Evolutionary conservation across 2,329 filamentous ascomycete species (phyloP), one percentile per base, ranked within the genome.

Genomic region (Ascochyta viciae-villosae): DNA sequence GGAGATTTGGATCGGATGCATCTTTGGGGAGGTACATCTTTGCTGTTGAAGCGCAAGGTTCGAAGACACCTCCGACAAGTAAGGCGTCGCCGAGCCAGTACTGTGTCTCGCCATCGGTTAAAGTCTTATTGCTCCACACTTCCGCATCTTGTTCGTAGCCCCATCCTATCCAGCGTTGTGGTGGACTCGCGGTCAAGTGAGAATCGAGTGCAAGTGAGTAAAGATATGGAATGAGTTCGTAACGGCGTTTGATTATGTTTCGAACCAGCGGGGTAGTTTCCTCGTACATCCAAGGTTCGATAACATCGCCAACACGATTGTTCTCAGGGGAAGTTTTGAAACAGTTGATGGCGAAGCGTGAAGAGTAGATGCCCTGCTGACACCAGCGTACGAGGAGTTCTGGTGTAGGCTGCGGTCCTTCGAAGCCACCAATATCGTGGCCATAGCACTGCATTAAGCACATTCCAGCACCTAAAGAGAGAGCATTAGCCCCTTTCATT

Each of bases 201-300:
- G 85, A 87, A 47, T 85, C 79, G 0, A 91, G 78, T 39, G 83
- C 82, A 1, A 87, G 79, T 0, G 86, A 87, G 74, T 91, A 91
- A 7, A 89, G 81, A 69, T 90, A 91, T 0, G 89, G 89, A 8
- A 91, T 83, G 50, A 91, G 78, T 60, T 88, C 87, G 67, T 92
- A 91, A 29, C 89, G 82, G 6, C 89, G 82, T 73, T 87, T 87
- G 71, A 92, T 90, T 1, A 87, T 82, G 48, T 82, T 81, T 15
- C 89, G 83, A 13, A 91, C 78, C 1, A 88, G 74, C 0, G 83
- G 83, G 0, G 87, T 86, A 26, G 87, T 86, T 33, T 87, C 83
- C 0, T 87, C 86, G 66, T 91, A 89, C 87, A 91, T 90, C 87
- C 88, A 91, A 0, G 89, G 89, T 75, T 91, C 88, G 54, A 91